Evolutionary conservation across 305 asterid species (phyloP), one percentile per base, ranked within the genome.

Genomic region (Rubia tinctorum): DNA sequence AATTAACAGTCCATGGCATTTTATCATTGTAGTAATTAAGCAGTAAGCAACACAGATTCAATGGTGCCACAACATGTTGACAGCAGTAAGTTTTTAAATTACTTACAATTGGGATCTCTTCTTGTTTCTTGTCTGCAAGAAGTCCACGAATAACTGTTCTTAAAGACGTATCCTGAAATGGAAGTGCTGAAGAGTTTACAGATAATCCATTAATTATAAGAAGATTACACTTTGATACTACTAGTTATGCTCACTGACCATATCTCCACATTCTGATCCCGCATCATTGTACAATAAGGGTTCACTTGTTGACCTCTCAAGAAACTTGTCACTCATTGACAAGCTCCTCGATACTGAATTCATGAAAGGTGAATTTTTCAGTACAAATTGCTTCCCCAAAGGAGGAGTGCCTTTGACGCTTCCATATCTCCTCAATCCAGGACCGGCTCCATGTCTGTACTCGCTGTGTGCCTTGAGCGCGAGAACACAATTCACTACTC

Each of bases 21-120:
- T 12, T 66, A 55, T 55, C 8, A 22, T 56, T 7, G 53, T 23
- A 34, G 2, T 49, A 47, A 69, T 22, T 6, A 47, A 22, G 3
- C 7, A 43, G 62, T 27, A 40, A 71, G 61, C 61, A 51, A 13
- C 23, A 8, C 25, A 76, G 5, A 22, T 0, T 71, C 8, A 10
- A 25, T 30, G 15, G 14, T 8, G 61, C 14, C 42, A 68, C 8
- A 49, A 22, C 34, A 53, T 58, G 44, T 49, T n/a, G 75, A 66
- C 23, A 69, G 66, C 27, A 53, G 66, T 74, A 69, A 71, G 51
- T 30, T 63, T 67, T 64, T 30, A 61, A 23, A 68, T 71, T 59
- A 82, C 97, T 84, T 79, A 89, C 99, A 80, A 77, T 60, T 14
- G 98, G 96, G 75, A 95, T 87, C 69, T 95, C 98, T 80, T 95